These are phyloP conservation scores for Phaeoacremonium minimum DNA, from an alignment of 2,329 filamentous ascomycete genomes.

Conservation along the genomic window DNA sequence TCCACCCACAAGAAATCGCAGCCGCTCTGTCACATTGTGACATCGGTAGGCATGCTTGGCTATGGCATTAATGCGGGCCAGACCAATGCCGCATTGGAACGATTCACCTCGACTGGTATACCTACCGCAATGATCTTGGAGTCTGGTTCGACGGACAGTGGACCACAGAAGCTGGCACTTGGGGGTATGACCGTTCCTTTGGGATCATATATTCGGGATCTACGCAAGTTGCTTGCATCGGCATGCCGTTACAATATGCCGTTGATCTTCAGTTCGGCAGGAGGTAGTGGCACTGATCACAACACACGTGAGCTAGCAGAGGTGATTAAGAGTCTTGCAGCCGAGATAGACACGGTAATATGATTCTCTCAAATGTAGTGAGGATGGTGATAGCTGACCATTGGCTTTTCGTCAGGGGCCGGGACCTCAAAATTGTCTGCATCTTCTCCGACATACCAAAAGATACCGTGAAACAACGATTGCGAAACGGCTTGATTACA, in stretches of 20 bases:
- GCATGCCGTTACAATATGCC: slow-evolving; percentile 11
- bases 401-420: slow-evolving; percentile 10
- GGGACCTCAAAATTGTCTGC: slow-evolving; percentile 25
- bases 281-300: slow-evolving; percentile 36
- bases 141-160: slow-evolving; percentile 18
- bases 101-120: slow-evolving; percentile 2
- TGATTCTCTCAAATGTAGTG: slow-evolving; percentile 3
- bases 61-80: slow-evolving; percentile 16
- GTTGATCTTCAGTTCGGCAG: slow-evolving; percentile 19
- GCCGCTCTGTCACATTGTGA: slow-evolving; percentile 12
- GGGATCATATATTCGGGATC: slow-evolving; percentile 10
- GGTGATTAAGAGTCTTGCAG: not conserved
- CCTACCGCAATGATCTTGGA: slow-evolving; percentile 17
- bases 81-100: slow-evolving; percentile 12
- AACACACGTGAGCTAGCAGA: not conserved
- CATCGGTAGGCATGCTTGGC: slow-evolving; percentile 18
- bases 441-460: slow-evolving; percentile 35
- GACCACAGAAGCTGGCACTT: slow-evolving; percentile 14
- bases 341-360: slow-evolving; percentile 6
- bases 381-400: slow-evolving; percentile 24
- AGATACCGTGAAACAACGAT: slow-evolving; percentile 18
- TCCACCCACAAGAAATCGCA: not conserved
- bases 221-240: slow-evolving; percentile 10
- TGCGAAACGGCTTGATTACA: slow-evolving; percentile 21
- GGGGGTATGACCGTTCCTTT: slow-evolving; percentile 9